Percentiles rank a stretch among this genome's conserved stretches.
Conservation (phyloP, 2,329 filamentous ascomycete genomes). For the Microascus cirrosus region DNA sequence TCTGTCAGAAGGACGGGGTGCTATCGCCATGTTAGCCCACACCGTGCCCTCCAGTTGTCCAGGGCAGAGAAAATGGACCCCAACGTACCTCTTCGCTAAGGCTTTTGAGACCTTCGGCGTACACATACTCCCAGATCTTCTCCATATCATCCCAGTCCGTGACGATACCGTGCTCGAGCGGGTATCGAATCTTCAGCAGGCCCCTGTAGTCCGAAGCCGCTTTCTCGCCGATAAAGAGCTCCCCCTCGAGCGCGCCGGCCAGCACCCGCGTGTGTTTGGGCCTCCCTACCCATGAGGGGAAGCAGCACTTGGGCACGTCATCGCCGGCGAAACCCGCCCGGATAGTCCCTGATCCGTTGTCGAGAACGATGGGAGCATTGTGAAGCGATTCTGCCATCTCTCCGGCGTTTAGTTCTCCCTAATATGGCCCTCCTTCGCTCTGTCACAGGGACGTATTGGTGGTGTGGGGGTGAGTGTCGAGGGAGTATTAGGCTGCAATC, state of each 20-base stretch:
- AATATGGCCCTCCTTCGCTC: not conserved
- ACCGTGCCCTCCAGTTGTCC: not conserved
- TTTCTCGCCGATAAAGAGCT: slow-evolving; percentile 91
- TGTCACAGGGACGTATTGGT: not conserved
- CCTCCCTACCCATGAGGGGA: slow-evolving; percentile 91
- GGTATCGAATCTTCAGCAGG: slow-evolving; percentile 89
- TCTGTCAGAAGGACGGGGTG: slow-evolving; percentile 95
- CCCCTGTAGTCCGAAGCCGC: slow-evolving; percentile 81
- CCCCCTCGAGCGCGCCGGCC: slow-evolving; percentile 91
- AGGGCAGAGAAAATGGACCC: not conserved
- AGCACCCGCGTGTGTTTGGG: slow-evolving; percentile 92
- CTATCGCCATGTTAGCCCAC: slow-evolving; percentile 28
- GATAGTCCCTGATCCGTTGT: slow-evolving; percentile 97
- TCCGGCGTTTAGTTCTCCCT: slow-evolving; percentile 1
- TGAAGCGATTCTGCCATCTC: slow-evolving; percentile 43
- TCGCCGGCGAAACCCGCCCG: slow-evolving; percentile 94
- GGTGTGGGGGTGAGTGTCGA: not conserved
- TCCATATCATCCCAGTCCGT: slow-evolving; percentile 99
- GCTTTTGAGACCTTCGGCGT: slow-evolving; percentile 90
- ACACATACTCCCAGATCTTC: slow-evolving; percentile 97
- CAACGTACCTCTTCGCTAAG: slow-evolving; percentile 76
- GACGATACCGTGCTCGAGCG: slow-evolving; percentile 93
- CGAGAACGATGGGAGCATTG: slow-evolving; percentile 96
- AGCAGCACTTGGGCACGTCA: slow-evolving; percentile 91
- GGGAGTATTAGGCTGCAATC: not conserved